Percentiles rank a stretch among this genome's conserved stretches.
phyloP scores from a whole-genome alignment of 1,139 yeast species.

The Hyphopichia burtonii region DNA sequence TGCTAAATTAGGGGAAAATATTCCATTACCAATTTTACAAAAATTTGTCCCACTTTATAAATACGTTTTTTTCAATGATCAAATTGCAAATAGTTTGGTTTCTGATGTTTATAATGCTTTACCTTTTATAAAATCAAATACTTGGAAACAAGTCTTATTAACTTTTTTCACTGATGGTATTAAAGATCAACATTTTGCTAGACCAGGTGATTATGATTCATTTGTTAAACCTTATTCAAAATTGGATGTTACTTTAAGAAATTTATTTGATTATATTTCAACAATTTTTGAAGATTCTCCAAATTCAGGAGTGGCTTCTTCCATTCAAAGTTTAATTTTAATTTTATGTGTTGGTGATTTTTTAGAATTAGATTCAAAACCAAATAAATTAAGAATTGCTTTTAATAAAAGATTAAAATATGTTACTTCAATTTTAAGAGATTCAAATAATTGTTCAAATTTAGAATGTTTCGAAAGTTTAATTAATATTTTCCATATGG shows the following conservation, averaged over 20 bases:
- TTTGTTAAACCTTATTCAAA: conserved; percentile 28
- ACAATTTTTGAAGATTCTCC: conserved; percentile 33
- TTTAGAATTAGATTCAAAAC: conserved; percentile 28
- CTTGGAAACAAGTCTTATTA: conserved; percentile 56
- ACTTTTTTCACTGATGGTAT: conserved; percentile 51
- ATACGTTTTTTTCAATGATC: conserved; percentile 44
- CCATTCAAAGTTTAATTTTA: conserved; percentile 36
- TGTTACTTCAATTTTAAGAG: conserved; percentile 32
- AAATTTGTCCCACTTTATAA: conserved; percentile 52
- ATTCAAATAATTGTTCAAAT: conserved; percentile 31
- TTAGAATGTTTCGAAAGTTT: conserved; percentile 45
- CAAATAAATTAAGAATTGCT: conserved; percentile 31
- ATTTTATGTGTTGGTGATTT: conserved; percentile 38
- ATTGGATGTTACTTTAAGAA: conserved; percentile 24
- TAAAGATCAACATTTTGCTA: conserved; percentile 55
- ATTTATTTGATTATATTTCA: conserved; percentile 33
- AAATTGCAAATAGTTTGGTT: conserved; percentile 36
- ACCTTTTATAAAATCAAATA: conserved; percentile 43
- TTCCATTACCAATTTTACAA: conserved; percentile 41
- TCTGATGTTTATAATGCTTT: conserved; percentile 38
- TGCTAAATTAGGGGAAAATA: conserved; percentile 33
- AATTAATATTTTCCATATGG: conserved; percentile 42
- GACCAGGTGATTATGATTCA: conserved; percentile 49
- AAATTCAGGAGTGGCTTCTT: conserved; percentile 22
- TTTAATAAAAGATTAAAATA: conserved; percentile 40